phyloP scores from a whole-genome alignment of 1,139 yeast genomes.

The Taphrina communis region DNA sequence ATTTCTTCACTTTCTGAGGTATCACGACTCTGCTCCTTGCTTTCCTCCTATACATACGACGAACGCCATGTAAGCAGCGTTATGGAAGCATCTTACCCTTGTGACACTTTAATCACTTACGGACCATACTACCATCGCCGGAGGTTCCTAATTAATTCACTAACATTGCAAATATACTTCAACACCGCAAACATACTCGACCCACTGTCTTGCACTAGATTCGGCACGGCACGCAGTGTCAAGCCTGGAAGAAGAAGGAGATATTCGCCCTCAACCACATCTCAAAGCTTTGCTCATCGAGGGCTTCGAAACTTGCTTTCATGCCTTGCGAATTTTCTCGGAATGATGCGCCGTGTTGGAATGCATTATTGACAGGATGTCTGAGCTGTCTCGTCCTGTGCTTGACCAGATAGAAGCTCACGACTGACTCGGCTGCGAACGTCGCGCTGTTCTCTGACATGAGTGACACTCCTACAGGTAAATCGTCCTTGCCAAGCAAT shows the following conservation, averaged over 20 bases:
- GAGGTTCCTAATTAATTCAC: too few relatives aligned
- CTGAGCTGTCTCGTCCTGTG: neutral
- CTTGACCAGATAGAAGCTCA: slow-evolving; percentile 8
- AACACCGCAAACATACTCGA: too few relatives aligned
- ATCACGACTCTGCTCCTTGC: slow-evolving; percentile 5
- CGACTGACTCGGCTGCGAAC: neutral
- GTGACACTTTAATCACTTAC: neutral
- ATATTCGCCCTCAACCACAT: slow-evolving; percentile 10
- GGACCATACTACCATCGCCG: too few relatives aligned
- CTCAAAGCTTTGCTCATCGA: slow-evolving; percentile 4
- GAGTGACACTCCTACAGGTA: slow-evolving; percentile 2
- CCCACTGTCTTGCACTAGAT: too few relatives aligned
- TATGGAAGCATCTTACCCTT: neutral
- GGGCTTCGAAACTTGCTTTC: neutral
- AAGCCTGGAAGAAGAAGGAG: slow-evolving; percentile 6
- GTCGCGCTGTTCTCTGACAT: neutral
- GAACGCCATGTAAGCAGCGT: neutral
- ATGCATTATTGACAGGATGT: neutral
- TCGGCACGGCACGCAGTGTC: neutral
- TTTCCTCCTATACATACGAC: slow-evolving; percentile 1
- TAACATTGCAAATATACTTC: too few relatives aligned
- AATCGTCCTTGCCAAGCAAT: slow-evolving; percentile 1
- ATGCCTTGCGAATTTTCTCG: neutral
- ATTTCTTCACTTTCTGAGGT: slow-evolving; percentile 37
- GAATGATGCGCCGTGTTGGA: neutral